phyloP scores from a whole-genome alignment of 108 stramenopile genomes.

The Conticribra weissflogii region DNA sequence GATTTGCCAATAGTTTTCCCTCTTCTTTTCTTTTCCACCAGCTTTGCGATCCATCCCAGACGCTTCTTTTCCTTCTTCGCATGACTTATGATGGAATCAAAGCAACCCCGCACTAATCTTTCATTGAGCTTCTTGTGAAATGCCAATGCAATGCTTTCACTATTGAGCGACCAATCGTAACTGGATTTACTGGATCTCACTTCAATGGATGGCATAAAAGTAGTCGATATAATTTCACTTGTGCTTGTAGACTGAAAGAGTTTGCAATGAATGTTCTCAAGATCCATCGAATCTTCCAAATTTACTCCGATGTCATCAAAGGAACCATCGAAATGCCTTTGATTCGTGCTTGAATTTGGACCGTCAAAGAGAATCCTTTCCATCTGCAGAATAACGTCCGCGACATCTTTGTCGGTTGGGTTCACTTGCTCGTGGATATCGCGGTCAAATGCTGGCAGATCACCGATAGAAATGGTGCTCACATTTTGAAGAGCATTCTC shows the following conservation, averaged over 20 bases:
- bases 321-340: not conserved
- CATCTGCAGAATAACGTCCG: conserved; percentile 14
- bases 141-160: not conserved
- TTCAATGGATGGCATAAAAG: no score
- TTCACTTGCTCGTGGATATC: no score
- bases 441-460: no score
- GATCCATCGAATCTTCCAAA: not conserved
- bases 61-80: conserved; percentile 23
- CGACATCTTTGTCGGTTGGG: conserved; percentile 21
- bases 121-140: conserved; percentile 3
- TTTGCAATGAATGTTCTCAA: not conserved
- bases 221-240: no score
- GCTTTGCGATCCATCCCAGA: conserved; percentile 15
- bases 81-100: not conserved
- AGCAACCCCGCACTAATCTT: conserved; percentile 4
- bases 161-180: not conserved
- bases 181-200: no score
- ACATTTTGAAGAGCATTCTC: no score
- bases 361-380: conserved; percentile 7
- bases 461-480: no score
- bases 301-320: not conserved
- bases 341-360: not conserved
- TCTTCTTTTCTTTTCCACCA: conserved; percentile 12
- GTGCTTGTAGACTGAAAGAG: not conserved
- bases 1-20: conserved; percentile 7